Percentiles rank a stretch among this genome's conserved stretches.
phyloP scores from a whole-genome alignment of 163 green algal species.

The Scenedesmus sp. region DNA sequence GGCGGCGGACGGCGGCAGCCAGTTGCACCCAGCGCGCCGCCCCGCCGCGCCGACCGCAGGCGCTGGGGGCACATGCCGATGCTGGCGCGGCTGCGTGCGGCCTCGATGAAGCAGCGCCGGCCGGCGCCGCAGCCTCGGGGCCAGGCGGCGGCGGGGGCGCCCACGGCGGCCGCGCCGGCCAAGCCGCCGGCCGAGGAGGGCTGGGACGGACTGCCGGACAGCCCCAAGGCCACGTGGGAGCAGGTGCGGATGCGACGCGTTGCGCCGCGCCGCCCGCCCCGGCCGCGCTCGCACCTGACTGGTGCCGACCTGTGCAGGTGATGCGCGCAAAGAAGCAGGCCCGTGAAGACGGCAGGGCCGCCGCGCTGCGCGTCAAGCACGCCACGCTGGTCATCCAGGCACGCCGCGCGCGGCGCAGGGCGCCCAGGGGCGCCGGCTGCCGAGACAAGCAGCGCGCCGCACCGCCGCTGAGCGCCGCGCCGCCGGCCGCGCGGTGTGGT shows the following conservation, averaged over 20 bases:
- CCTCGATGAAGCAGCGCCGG: not conserved
- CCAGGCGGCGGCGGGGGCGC: not conserved
- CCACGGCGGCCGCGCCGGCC: too few species aligned
- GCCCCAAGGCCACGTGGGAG: constrained; percentile 21
- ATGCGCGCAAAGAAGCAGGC: constrained; percentile 24
- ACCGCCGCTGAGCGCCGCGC: not conserved
- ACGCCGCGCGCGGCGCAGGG: not conserved
- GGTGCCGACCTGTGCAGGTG: too few species aligned
- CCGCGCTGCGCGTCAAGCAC: constrained; percentile 22
- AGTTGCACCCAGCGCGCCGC: not conserved
- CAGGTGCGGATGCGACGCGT: too few species aligned
- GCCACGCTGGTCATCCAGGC: constrained; percentile 32
- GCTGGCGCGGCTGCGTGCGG: constrained; percentile 6
- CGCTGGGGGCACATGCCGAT: constrained; percentile 34
- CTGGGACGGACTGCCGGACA: not conserved
- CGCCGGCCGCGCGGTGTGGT: too few species aligned
- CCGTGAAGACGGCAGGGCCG: constrained; percentile 17
- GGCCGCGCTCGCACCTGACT: too few species aligned
- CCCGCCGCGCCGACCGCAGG: not conserved
- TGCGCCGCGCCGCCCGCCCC: too few species aligned
- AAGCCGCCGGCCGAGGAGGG: not conserved
- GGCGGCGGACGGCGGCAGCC: too few species aligned
- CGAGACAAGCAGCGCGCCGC: not conserved
- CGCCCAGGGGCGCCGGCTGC: not conserved
- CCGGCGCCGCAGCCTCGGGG: not conserved